phyloP scores from a whole-genome alignment of 345 rosid genomes.

The Arabis hirsuta region DNA sequence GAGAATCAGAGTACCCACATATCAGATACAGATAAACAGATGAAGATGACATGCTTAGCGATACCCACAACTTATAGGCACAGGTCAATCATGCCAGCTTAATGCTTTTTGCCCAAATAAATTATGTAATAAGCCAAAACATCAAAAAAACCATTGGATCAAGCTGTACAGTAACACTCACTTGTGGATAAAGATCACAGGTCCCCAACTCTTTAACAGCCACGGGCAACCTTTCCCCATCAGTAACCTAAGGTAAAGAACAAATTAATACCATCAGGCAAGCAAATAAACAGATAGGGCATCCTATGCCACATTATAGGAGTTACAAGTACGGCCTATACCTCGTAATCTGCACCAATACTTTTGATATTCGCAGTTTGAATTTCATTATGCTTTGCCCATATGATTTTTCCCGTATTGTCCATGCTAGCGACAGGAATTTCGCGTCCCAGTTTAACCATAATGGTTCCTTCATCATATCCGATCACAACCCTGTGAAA shows the following conservation, averaged over 20 bases:
- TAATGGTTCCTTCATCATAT: slow-evolving; percentile 99
- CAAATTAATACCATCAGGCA: slow-evolving; percentile 32
- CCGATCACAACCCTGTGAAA: slow-evolving; percentile 90
- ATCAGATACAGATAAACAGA: slow-evolving; percentile 25
- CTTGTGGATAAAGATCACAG: slow-evolving; percentile 99
- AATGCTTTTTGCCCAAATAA: neutral
- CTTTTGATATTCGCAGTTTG: slow-evolving; percentile 98
- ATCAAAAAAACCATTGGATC: slow-evolving; percentile 17
- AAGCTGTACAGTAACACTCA: slow-evolving; percentile 50
- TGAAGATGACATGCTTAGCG: slow-evolving; percentile 12
- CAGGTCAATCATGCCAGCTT: slow-evolving; percentile 27
- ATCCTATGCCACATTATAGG: slow-evolving; percentile 25
- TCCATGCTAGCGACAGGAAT: slow-evolving; percentile 99
- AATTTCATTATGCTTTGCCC: slow-evolving; percentile 99
- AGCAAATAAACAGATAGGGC: slow-evolving; percentile 23
- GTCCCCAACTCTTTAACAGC: slow-evolving; percentile 99
- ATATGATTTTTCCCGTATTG: slow-evolving; percentile 95
- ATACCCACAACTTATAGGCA: slow-evolving; percentile 18
- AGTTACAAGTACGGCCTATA: slow-evolving; percentile 38
- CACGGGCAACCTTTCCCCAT: slow-evolving; percentile 98
- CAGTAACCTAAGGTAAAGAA: slow-evolving; percentile 69
- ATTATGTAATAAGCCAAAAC: slow-evolving; percentile 27
- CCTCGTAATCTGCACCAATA: slow-evolving; percentile 98
- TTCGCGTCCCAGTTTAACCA: slow-evolving; percentile 99
- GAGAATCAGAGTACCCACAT: slow-evolving; percentile 38